Base-by-base conservation (phyloP, 2,329 filamentous ascomycete genomes). In the Penicillium sp. region DNA sequence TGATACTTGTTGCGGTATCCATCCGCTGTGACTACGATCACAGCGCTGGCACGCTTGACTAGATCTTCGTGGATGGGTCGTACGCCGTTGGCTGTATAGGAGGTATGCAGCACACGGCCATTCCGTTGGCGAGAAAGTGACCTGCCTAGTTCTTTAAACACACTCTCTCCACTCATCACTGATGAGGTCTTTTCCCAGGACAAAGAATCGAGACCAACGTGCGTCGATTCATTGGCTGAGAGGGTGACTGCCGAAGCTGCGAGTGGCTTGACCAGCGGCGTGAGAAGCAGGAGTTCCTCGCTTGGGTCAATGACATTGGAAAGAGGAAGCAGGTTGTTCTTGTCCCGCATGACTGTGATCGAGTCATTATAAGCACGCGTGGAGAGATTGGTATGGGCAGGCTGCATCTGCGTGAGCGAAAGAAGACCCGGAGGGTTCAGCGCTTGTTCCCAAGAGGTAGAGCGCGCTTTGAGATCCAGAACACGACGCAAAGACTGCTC, bases 1-100 rank as follows among this genome's bases (percentile, higher is more conserved):
- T 97, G 93, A 67, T 97, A 97, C 12, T 96, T 76, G 66, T 97
- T 97, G 33, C 92, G 83, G 67, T 96, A 96, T 1, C 92, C 92
- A 73, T 97, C 93, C 8, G 93, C 93, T 0, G 93, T 97, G 26
- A 97, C 83, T 44, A 97, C 87, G 56, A 97, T 88, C 56, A 97
- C 91, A 3, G 89, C 90, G 45, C 88, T 90, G 9, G 92, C 91
- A 61, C 91, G 82, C 59, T 92, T 89, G 68, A 97, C 95, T 15
- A 97, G 79, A 56, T 93, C 94, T 65, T 97, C 93, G 68, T 97
- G 93, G 0, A 96, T 89, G 70, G 92, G 92, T 30, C 92, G 83
- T 3, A 97, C 87, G 12, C 92, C 92, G 62, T 96, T 96, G 1
- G 91, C 90, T 0, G 93, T 97, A 67, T 97, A 97, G 10, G 92